phyloP scores from a whole-genome alignment of 345 rosid species.

The Eutrema heterophyllum region DNA sequence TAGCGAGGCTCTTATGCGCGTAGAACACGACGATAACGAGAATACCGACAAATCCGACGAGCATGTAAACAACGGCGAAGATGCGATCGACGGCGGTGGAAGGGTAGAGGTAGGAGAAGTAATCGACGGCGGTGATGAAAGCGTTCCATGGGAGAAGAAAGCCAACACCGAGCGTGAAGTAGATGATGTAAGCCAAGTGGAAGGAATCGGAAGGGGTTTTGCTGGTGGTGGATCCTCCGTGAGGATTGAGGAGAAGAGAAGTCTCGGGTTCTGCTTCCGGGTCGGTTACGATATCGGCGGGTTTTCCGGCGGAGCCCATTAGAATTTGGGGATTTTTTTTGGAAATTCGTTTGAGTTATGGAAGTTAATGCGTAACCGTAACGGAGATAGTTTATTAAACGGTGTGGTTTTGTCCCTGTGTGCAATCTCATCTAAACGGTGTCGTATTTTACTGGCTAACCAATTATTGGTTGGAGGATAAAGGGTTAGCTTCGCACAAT shows the following conservation, averaged over 20 bases:
- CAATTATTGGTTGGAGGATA: background rate
- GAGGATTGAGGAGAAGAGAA: slow-evolving; percentile 37
- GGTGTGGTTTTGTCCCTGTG: background rate
- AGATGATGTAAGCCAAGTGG: slow-evolving; percentile 76
- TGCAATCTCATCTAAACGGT: background rate
- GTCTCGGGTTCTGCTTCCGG: slow-evolving; percentile 49
- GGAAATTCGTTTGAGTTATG: slow-evolving; percentile 13
- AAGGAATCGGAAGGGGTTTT: slow-evolving; percentile 57
- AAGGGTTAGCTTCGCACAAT: no score
- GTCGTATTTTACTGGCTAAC: background rate
- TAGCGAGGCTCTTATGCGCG: slow-evolving; percentile 67
- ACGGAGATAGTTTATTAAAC: background rate
- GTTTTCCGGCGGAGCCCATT: slow-evolving; percentile 43
- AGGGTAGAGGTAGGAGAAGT: slow-evolving; percentile 89
- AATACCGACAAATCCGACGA: slow-evolving; percentile 56
- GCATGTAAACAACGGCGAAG: slow-evolving; percentile 78
- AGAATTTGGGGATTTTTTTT: slow-evolving; percentile 1
- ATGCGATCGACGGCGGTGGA: slow-evolving; percentile 81
- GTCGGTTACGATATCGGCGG: slow-evolving; percentile 23
- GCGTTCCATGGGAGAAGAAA: slow-evolving; percentile 98
- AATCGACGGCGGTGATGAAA: slow-evolving; percentile 97
- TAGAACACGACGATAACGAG: slow-evolving; percentile 53
- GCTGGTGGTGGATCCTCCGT: background rate
- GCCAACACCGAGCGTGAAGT: slow-evolving; percentile 83
- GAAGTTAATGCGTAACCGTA: background rate